A percentile compares a stretch with the other conserved stretches of the same genome.
Evolutionary conservation across 2,329 filamentous ascomycete species (phyloP).

Genomic region (Botrytis cinerea): DNA sequence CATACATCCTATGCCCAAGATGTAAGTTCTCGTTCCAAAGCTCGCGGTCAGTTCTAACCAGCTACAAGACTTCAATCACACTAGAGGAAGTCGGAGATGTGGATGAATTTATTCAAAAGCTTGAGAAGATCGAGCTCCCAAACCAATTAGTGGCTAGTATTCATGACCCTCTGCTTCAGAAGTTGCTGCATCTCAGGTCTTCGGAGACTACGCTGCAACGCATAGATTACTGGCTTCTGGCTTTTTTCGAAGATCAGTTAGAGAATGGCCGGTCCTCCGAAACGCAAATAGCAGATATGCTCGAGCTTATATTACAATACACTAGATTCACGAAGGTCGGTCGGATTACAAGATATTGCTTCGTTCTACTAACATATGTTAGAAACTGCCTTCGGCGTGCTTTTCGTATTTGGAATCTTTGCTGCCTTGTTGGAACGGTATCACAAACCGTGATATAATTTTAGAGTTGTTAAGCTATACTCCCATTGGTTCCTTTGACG

Average conservation of each 20-base stretch:
- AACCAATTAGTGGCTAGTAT: conserved; percentile 79
- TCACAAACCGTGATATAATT: conserved; percentile 53
- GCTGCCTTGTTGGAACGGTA: conserved; percentile 63
- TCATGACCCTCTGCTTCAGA: conserved; percentile 75
- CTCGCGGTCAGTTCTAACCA: conserved; percentile 4
- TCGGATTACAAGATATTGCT: conserved; percentile 10
- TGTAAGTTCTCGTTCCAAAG: conserved; percentile 43
- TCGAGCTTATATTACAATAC: conserved; percentile 59
- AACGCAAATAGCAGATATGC: conserved; percentile 53
- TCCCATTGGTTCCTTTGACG: conserved; percentile 57
- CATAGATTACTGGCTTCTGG: conserved; percentile 60
- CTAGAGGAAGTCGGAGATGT: conserved; percentile 78
- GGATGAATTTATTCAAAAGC: conserved; percentile 66
- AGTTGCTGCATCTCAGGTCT: conserved; percentile 67
- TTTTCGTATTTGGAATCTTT: conserved; percentile 55
- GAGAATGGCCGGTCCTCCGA: conserved; percentile 54
- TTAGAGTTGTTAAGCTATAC: conserved; percentile 59
- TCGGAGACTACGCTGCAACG: conserved; percentile 53
- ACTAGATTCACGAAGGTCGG: conserved; percentile 57
- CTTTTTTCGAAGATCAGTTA: conserved; percentile 56
- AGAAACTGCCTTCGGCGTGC: conserved; percentile 43
- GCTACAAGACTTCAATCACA: conserved; percentile 57
- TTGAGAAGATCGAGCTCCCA: conserved; percentile 79
- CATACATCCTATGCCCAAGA: conserved; percentile 74
- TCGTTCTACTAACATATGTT: conserved; percentile 28